Evolutionary conservation across 2,329 filamentous ascomycete genomes (phyloP), one percentile per base, ranked within the genome.

Genomic region (Rhinocladiella similis): DNA sequence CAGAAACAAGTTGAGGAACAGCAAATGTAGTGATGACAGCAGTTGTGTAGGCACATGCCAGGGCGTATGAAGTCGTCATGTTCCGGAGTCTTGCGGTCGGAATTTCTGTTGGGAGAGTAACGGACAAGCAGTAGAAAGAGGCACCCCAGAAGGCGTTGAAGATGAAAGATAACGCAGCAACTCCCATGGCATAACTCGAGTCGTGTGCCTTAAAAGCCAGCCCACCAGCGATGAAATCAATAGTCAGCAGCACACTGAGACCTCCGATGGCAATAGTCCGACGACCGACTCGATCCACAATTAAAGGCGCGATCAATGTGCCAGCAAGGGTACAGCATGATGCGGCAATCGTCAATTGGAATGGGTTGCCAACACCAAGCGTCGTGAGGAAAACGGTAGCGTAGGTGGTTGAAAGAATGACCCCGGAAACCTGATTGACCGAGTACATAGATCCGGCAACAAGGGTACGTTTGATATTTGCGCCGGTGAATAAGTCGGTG

Each of bases 11-110:
- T 60, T 67, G 70, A 1, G 71, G 72, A 10, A 73, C 70, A 2
- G 66, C 72, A 13, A 73, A 67, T 3, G 71, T 73, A n/a, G 72
- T 73, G 36, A 73, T 71, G 13, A 73, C 69, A 2, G 71, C 71
- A 5, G 71, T 74, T 12, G 67, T 67, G 45, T 70, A 70, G 13
- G 67, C 66, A 47, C 71, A 73, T 3, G 68, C 68, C 36, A 72
- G 63, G 1, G 71, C 69, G 45, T 70, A 73, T 7, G 71, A 67
- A 69, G 73, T 69, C 27, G 70, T 73, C 39, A 69, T 67, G 56
- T 73, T 68, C 39, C 71, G 69, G n/a, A 73, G 66, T 45, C 68
- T 69, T 29, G 68, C 68, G 6, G 70, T 72, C 9, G 71, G 67
- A 49, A 73, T 72, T 54, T 73, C 70, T 3, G 70, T 66, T 3